phyloP scores from a whole-genome alignment of 306 rosid genomes.

The Herpetospermum pedunculosum region DNA sequence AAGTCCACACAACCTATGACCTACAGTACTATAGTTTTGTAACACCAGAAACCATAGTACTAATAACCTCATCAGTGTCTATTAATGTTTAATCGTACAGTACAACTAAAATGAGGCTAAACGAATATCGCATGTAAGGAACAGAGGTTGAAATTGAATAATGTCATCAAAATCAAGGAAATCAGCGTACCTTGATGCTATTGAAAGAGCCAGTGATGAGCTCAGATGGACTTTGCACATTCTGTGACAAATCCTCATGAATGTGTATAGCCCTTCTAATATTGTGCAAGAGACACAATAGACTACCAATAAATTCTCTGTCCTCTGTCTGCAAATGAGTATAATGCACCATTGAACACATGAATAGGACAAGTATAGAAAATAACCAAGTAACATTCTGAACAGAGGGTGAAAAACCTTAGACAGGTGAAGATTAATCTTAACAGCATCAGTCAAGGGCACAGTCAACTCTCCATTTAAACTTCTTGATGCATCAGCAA shows the following conservation, averaged over 20 bases:
- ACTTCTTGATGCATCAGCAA: constrained; percentile 34
- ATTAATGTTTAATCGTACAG: not conserved
- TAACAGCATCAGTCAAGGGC: constrained; percentile 45
- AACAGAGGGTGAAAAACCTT: constrained; percentile 30
- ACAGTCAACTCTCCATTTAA: constrained; percentile 60
- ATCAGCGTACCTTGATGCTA: constrained; percentile 49
- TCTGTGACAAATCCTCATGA: constrained; percentile 50
- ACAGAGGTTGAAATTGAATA: constrained; percentile 6
- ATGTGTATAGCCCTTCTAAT: constrained; percentile 49
- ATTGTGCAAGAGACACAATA: constrained; percentile 46
- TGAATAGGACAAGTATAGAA: not conserved
- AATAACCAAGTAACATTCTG: not conserved
- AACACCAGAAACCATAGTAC: not conserved
- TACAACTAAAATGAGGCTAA: not conserved
- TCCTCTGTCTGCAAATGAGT: constrained; percentile 44
- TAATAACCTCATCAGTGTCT: not conserved
- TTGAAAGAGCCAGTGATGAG: constrained; percentile 57
- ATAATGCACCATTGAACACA: not conserved
- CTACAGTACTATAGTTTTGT: not conserved
- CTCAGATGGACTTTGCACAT: constrained; percentile 47
- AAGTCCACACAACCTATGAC: not conserved
- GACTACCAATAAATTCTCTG: constrained; percentile 38
- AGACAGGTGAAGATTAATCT: constrained; percentile 51
- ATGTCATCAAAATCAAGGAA: not conserved
- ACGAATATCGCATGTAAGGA: not conserved